Base-by-base conservation (phyloP, 2,329 filamentous ascomycete genomes). In the Penicillium hesseltinei region DNA sequence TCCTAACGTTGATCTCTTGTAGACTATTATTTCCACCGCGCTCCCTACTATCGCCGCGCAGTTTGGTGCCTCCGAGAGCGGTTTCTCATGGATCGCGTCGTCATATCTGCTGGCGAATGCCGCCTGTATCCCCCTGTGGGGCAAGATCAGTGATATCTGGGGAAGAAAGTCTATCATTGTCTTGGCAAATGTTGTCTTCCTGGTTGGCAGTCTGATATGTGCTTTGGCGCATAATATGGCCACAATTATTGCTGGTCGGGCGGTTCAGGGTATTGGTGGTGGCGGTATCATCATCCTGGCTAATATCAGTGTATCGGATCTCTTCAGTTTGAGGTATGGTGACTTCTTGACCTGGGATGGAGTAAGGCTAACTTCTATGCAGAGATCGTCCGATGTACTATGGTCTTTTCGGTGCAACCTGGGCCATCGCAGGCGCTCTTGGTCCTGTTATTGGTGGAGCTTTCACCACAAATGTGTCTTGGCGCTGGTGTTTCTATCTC, bases 111-210 rank as follows among this genome's bases (percentile, higher is more conserved):
- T 80, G 51, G 76, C 74, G 51, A 77, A 79, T 62, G 74, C 79
- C 23, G 71, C 77, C 15, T 75, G 81, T 21, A 81, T 82, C 2
- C 83, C 83, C 2, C 77, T 83, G 33, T 87, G 84, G 83, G 84
- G 84, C 23, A 87, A 87, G 66, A 73, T 87, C 23, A 84, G 82
- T 44, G 87, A 89, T 62, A 88, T 89, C 57, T 88, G 83, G 74
- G 86, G 87, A 2, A 78, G 87, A 40, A 89, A 88, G 64, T 81
- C 81, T 13, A 80, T 87, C 48, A 74, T 89, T 31, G 73, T 89
- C 15, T 64, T 81, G 3, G 84, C 84, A 19, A 86, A 87, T 57
- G 72, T 80, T 19, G 73, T 86, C 25, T 89, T 89, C 74, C 80
- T 88, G 54, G 71, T 85, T 17, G 85, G 84, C 25, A 86, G 83